Base-by-base conservation (phyloP, 2,329 filamentous ascomycete species). In the Lachnellula arida region DNA sequence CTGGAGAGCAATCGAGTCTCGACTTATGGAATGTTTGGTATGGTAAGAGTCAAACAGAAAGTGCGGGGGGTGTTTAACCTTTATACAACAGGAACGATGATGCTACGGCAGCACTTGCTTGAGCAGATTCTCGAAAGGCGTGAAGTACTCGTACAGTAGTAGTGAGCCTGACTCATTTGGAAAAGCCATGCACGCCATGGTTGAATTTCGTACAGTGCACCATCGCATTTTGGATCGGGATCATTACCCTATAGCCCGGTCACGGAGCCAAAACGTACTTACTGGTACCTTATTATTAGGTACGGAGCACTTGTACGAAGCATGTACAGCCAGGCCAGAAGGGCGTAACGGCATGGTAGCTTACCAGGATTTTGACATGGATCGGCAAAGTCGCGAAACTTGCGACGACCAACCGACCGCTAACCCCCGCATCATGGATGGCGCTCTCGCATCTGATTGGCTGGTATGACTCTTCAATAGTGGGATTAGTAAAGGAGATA, bases 121-220 rank as follows among this genome's bases (percentile, higher is more conserved):
- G 53, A 47, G 44, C 42, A 47, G 49, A 28, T 53, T 55, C 28
- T 40, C 46, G 44, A 52, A 60, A 56, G 55, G 54, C 49, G 58
- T 51, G 28, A 12, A 11, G 9, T 11, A 23, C 22, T 23, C 22
- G 22, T 23, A 23, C 3, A 23, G 22, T 23, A 32, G 9, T 32
- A 32, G 28, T 32, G 49, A 43, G 40, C 55, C 54, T 60, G 58
- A 62, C 47, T 60, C 60, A 62, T 55, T 49, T 49, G 46, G 35
- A 23, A 46, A 48, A 49, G 46, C n/a, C 37, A 49, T 46, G n/a
- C 46, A 17, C 40, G n/a, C 9, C 34, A 44, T 44, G 19, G n/a
- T 25, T 19, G n/a, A 51, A 19, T 19, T 19, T 35, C 28, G 39
- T 49, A 9, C 54, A 34, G 51, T 48, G 49, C 25, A 34, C 28